Evolutionary conservation across 768 basidiomycete genomes (phyloP).

Genomic region (Krasilnikovozyma curviuscula): DNA sequence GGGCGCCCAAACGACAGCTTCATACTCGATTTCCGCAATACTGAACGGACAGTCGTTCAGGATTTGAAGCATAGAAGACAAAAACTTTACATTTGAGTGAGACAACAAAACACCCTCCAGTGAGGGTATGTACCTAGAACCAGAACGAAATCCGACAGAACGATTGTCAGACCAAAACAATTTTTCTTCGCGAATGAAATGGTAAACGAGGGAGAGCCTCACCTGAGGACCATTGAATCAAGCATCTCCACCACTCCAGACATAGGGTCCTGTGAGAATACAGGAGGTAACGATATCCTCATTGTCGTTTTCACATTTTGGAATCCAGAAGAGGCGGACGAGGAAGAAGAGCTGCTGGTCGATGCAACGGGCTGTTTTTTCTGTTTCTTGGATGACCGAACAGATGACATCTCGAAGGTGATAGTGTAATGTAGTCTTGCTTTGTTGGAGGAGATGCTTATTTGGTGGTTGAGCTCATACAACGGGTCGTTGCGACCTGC

Average conservation of each 20-base stretch:
- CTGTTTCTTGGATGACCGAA: too few species aligned
- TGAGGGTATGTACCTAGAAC: constrained; percentile 61
- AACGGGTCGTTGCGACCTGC: too few species aligned
- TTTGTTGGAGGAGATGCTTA: too few species aligned
- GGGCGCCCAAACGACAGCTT: constrained; percentile 77
- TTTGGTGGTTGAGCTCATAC: too few species aligned
- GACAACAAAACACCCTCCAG: constrained; percentile 69
- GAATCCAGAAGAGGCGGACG: too few species aligned
- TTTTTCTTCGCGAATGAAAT: neutral
- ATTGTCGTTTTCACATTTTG: constrained; percentile 30
- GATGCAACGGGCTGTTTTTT: too few species aligned
- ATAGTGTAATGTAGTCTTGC: too few species aligned
- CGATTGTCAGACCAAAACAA: neutral
- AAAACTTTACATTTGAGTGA: constrained; percentile 57
- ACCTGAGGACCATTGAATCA: constrained; percentile 93
- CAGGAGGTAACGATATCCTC: constrained; percentile 55
- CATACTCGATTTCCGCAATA: constrained; percentile 52
- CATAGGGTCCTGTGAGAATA: constrained; percentile 53
- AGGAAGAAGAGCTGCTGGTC: too few species aligned
- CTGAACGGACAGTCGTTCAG: constrained; percentile 71
- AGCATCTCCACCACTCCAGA: constrained; percentile 70
- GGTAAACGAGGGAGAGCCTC: constrained; percentile 16
- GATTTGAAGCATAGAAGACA: constrained; percentile 44
- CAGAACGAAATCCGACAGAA: neutral
- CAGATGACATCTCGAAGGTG: too few species aligned